phyloP scores from a whole-genome alignment of 1,284 basidiomycete species.

The Anthracocystis walkeri region DNA sequence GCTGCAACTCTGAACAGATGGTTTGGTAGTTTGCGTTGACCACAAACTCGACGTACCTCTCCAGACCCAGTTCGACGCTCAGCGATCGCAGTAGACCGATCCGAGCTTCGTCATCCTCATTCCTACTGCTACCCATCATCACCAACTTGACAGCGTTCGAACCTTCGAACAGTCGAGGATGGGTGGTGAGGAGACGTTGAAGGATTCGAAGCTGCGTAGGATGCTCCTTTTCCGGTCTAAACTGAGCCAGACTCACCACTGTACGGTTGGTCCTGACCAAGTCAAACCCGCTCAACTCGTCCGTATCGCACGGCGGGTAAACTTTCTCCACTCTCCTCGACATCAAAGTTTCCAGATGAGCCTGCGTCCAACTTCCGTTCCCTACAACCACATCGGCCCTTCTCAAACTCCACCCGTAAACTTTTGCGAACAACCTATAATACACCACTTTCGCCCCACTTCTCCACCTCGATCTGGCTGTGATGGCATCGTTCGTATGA shows the following conservation, averaged over 20 bases:
- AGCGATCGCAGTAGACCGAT: slow-evolving; percentile 77
- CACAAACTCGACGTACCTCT: slow-evolving; percentile 79
- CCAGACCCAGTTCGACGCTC: slow-evolving; percentile 76
- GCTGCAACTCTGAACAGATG: slow-evolving; percentile 78
- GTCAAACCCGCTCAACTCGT: slow-evolving; percentile 77
- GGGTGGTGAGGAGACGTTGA: too few species aligned
- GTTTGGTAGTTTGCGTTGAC: slow-evolving; percentile 84
- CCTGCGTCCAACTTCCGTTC: slow-evolving; percentile 94
- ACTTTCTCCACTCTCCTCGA: slow-evolving; percentile 70
- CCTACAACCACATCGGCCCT: slow-evolving; percentile 82
- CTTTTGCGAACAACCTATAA: slow-evolving; percentile 86
- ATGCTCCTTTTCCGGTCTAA: slow-evolving; percentile 91
- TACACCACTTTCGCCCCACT: slow-evolving; percentile 84
- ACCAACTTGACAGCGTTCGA: slow-evolving; percentile 68
- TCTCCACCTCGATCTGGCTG: slow-evolving; percentile 76
- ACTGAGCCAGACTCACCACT: slow-evolving; percentile 77
- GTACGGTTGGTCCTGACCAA: slow-evolving; percentile 71
- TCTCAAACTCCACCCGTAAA: slow-evolving; percentile 82
- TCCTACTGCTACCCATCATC: slow-evolving; percentile 86
- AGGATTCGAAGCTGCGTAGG: slow-evolving; percentile 82
- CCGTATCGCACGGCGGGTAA: slow-evolving; percentile 92
- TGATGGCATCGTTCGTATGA: slow-evolving; percentile 76
- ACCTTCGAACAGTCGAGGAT: slow-evolving; percentile 45
- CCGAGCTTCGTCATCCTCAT: slow-evolving; percentile 79
- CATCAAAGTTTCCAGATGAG: slow-evolving; percentile 76